phyloP scores from a whole-genome alignment of 371 early-diverging fungal species.

The Nosema muscidifuracis region DNA sequence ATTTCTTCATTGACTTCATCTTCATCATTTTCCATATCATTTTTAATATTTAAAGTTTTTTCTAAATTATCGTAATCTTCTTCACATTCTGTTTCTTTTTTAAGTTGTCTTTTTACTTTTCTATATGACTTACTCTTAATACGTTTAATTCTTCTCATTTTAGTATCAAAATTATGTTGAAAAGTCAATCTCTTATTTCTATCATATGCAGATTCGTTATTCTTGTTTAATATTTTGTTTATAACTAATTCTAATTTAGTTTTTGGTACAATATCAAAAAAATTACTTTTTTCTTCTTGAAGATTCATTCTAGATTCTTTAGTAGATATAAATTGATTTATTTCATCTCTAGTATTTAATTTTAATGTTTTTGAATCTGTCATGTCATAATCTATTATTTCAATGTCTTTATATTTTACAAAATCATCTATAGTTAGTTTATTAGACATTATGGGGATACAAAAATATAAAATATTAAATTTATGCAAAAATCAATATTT shows the following conservation, averaged over 20 bases:
- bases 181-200: constrained; percentile 26
- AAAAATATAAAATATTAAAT: neutral
- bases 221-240: constrained; percentile 16
- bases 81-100: neutral
- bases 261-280: constrained; percentile 36
- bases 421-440: constrained; percentile 5
- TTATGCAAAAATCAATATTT: no score
- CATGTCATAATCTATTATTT: neutral
- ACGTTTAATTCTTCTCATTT: constrained; percentile 57
- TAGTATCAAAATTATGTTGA: constrained; percentile 42
- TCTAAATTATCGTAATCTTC: neutral
- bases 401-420: neutral
- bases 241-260: constrained; percentile 44
- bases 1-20: constrained; percentile 28
- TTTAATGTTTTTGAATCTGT: neutral
- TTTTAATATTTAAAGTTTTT: neutral
- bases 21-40: constrained; percentile 7
- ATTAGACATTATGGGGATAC: neutral
- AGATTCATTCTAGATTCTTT: neutral
- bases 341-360: neutral
- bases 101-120: constrained; percentile 35
- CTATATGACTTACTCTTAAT: constrained; percentile 62
- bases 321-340: neutral
- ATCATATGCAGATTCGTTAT: constrained; percentile 22
- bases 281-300: neutral